Evolutionary conservation across 2,329 filamentous ascomycete genomes (phyloP).

Genomic region (Bertia moriformis): DNA sequence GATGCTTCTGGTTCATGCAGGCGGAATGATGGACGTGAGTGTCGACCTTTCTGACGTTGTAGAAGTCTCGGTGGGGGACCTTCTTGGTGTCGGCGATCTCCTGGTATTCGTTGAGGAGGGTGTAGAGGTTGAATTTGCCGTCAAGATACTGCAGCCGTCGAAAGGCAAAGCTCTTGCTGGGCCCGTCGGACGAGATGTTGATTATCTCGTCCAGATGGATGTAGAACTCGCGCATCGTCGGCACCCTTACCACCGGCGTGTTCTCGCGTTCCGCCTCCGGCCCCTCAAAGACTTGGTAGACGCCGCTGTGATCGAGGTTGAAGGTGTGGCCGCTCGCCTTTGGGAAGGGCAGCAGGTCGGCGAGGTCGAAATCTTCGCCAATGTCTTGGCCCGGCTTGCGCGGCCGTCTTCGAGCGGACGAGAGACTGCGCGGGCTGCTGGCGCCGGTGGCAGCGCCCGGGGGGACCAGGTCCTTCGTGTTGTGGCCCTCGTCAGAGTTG

Average conservation of each 20-base stretch:
- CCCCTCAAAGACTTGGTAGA: constrained; percentile 83
- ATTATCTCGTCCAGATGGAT: constrained; percentile 81
- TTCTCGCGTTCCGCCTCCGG: constrained; percentile 43
- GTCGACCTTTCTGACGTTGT: constrained; percentile 96
- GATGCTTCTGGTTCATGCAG: constrained; percentile 99
- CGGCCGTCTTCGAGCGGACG: constrained; percentile 36
- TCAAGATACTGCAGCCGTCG: constrained; percentile 88
- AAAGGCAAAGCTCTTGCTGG: constrained; percentile 93
- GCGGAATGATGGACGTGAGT: constrained; percentile 98
- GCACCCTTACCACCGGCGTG: constrained; percentile 66
- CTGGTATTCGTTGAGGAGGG: constrained; percentile 87
- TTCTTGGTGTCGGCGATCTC: constrained; percentile 96
- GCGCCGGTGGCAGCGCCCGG: not conserved
- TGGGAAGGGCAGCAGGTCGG: constrained; percentile 64
- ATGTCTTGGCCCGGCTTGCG: constrained; percentile 82
- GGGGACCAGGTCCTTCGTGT: not conserved
- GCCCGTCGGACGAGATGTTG: constrained; percentile 83
- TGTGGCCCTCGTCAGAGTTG: constrained; percentile 7
- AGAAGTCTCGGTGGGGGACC: constrained; percentile 94
- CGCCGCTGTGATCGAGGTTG: constrained; percentile 66
- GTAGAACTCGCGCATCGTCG: constrained; percentile 87
- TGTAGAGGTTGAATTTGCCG: constrained; percentile 91
- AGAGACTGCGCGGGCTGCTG: no score
- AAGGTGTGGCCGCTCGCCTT: constrained; percentile 58
- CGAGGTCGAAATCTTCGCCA: constrained; percentile 79